Evolutionary conservation across 495 filamentous ascomycete species (phyloP), one percentile per base, ranked within the genome.

Genomic region (Penicillium daleae): DNA sequence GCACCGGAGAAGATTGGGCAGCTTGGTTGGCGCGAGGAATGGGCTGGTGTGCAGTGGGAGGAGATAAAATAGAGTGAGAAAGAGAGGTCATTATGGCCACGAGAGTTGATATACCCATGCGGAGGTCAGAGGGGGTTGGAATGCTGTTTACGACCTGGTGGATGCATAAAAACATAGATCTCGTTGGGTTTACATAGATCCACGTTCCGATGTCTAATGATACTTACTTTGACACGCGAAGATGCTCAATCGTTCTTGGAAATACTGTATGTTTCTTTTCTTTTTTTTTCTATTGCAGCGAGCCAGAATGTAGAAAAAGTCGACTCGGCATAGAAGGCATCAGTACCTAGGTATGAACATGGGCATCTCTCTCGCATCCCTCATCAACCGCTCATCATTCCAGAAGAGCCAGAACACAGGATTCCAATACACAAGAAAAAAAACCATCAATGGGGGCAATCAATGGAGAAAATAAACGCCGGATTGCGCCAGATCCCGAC

Each of bases 31-130:
- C 66, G 92, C 42, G 96, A 97, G 78, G 95, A 99, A 77, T 97
- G 96, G 94, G 89, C 85, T 21, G 94, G 95, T 8, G 95, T 97
- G 70, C 95, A 98, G 79, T 99, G 94, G 95, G 95, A 98, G 80
- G 92, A 96, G 74, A 70, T 80, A 65, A 78, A 75, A 61, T 79
- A 42, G 21, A 40, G 33, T 1, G 21, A 39, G 33, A 17, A 12
- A 9, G 49, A n/a, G 15, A 52, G 29, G 24, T 29, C 6, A 29
- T 31, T 29, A 19, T 13, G 49, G 1, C 13, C 26, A 52, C 2
- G 10, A 7, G 26, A 52, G 29, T 52, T 29, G 26, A 52, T 52
- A 52, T 52, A 52, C 49, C 49, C 49, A 19, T 31, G 24, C 49
- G 24, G 49, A 7, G 29, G 35, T 39, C 6, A 39, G 49, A 32